Evolutionary conservation across 495 filamentous ascomycete species (phyloP).

Genomic region (Apodospora peruviana): DNA sequence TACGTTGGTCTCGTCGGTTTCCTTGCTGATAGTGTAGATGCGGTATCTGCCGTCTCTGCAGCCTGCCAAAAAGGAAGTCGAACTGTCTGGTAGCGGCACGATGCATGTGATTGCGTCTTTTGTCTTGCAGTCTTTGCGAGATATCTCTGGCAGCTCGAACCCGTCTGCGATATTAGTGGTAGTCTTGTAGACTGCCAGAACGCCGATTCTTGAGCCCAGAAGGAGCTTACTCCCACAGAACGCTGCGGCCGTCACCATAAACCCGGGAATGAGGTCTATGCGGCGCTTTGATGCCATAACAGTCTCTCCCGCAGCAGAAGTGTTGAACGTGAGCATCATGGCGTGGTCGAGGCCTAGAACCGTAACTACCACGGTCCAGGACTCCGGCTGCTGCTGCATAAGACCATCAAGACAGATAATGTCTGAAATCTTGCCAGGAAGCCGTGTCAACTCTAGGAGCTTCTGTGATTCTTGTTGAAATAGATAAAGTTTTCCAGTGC

Average conservation of each 20-base stretch:
- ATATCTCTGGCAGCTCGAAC: slow-evolving; percentile 6
- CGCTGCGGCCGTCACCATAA: slow-evolving; percentile 25
- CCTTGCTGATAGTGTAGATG: slow-evolving; percentile 39
- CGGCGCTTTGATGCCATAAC: neutral
- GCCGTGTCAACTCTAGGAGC: slow-evolving; percentile 25
- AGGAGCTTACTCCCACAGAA: slow-evolving; percentile 44
- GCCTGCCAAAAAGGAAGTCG: slow-evolving; percentile 54
- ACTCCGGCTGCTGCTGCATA: neutral
- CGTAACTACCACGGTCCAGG: slow-evolving; percentile 17
- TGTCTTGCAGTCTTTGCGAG: slow-evolving; percentile 40
- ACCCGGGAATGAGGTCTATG: slow-evolving; percentile 16
- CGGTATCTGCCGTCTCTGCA: slow-evolving; percentile 71
- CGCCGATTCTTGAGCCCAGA: slow-evolving; percentile 56
- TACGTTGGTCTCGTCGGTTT: neutral
- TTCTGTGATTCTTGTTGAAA: slow-evolving; percentile 27
- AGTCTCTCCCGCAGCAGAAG: neutral
- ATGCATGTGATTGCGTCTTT: slow-evolving; percentile 70
- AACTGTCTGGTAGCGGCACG: slow-evolving; percentile 25
- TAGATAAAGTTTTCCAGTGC: slow-evolving; percentile 46
- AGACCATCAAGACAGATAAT: slow-evolving; percentile 29
- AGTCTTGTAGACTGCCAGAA: slow-evolving; percentile 19
- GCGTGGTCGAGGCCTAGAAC: slow-evolving; percentile 18
- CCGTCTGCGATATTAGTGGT: neutral
- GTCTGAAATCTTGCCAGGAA: slow-evolving; percentile 48
- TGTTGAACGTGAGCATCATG: slow-evolving; percentile 10